Base-by-base conservation (phyloP, 1,139 yeast species). In the Geotrichum restrictum region DNA sequence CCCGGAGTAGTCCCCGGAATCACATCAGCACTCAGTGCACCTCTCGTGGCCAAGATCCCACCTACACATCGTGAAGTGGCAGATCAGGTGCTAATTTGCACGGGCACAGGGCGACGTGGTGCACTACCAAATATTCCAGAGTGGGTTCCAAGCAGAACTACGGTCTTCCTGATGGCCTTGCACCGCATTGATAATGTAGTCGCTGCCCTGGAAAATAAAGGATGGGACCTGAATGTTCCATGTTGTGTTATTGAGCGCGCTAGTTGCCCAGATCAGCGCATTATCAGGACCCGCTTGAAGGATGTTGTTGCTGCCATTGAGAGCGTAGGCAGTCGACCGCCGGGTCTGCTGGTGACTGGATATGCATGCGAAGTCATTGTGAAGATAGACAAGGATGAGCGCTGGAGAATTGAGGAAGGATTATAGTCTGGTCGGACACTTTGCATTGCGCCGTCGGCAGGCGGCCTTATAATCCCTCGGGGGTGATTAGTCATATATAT, bases 41-140 rank as follows among this genome's bases (percentile, higher is more conserved):
- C 97, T 0, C 83, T 88, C n/a, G 76, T 83, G 45, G 83, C 96
- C 0, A 77, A 81, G 52, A 87, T 91, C 40, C 95, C 98, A 0
- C 89, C 95, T 13, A 93, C 98, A 0, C 96, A 89, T 64, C 74
- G 98, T 58, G 94, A 87, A 45, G 91, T 88, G 1, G 88, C 96
- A 2, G 98, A 91, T 67, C 97, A 91, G 69, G 91, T 91, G 1
- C 75, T 91, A 52, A 82, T 93, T 29, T 88, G 96, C 68, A 93
- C 98, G 0, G 98, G 98, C 10, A 89, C 96, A 0, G 98, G 97
- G 0, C 80, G 95, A 55, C 81, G 85, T 38, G 98, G 98, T 2
- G 83, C 83, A 2, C 69, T 88, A 47, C 96, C 96, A 0, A 75
- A 75, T 49, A 72, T 88, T 16, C 98, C 98, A 0, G 85, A 81